Percentiles rank a stretch among this genome's conserved stretches.
Conservation (phyloP, 2,329 filamentous ascomycete genomes). For the Pyrenophora seminiperda region DNA sequence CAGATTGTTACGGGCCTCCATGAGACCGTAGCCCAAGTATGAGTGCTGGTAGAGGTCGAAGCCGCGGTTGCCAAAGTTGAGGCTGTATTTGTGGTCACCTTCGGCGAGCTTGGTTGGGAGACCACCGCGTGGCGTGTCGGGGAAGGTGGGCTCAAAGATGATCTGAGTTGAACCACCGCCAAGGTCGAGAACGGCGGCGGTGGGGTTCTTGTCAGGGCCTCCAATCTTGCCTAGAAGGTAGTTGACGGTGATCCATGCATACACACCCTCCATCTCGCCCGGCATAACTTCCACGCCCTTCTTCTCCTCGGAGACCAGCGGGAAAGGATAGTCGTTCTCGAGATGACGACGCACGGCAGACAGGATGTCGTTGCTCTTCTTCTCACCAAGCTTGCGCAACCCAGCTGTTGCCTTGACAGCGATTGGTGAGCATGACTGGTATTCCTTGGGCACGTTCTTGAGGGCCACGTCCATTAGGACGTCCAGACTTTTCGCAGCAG, state of each 20-base stretch:
- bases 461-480: constrained; percentile 85
- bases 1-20: constrained; percentile 88
- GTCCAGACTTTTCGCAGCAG: constrained; percentile 88
- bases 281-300: constrained; percentile 97
- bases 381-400: constrained; percentile 80
- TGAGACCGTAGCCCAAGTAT: constrained; percentile 93
- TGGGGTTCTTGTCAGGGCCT: constrained; percentile 84
- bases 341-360: constrained; percentile 81
- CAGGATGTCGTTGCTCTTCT: constrained; percentile 82
- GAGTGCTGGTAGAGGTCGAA: constrained; percentile 98
- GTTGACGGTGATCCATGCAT: constrained; percentile 99
- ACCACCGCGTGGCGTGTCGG: constrained; percentile 71
- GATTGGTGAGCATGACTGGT: constrained; percentile 89
- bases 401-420: constrained; percentile 99
- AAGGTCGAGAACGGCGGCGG: constrained; percentile 93
- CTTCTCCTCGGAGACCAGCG: constrained; percentile 82
- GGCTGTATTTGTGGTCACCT: constrained; percentile 93
- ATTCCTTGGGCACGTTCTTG: constrained; percentile 79
- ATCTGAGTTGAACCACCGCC: constrained; percentile 98
- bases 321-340: constrained; percentile 91
- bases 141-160: constrained; percentile 95
- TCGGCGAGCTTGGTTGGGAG: constrained; percentile 84
- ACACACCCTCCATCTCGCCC: constrained; percentile 94
- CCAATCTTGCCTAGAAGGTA: constrained; percentile 98
- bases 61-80: constrained; percentile 85